Conservation (phyloP, 2,329 filamentous ascomycete genomes). For the Cladosporium phlei region DNA sequence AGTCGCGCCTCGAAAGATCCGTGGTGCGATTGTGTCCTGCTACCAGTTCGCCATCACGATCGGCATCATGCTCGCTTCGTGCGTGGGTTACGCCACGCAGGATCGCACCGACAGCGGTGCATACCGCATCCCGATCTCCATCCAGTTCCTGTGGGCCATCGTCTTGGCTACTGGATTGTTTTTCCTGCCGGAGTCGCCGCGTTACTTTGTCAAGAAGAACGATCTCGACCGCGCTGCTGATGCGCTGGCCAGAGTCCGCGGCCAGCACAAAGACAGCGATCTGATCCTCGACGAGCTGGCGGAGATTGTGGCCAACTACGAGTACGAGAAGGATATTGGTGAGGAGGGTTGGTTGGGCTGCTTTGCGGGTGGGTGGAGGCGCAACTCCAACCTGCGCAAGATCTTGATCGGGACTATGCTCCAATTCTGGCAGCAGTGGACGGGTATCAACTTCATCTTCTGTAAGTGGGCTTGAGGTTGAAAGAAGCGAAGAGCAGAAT, state of each 20-base stretch:
- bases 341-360: constrained; percentile 50
- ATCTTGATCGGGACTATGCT: constrained; percentile 42
- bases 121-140: constrained; percentile 74
- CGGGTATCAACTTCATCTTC: constrained; percentile 90
- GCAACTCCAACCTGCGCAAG: constrained; percentile 49
- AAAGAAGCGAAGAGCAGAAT: too few relatives aligned
- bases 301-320: constrained; percentile 85
- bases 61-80: constrained; percentile 69
- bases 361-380: constrained; percentile 52
- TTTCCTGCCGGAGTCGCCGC: constrained; percentile 76
- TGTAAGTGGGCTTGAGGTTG: constrained; percentile 16
- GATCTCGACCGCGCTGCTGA: constrained; percentile 61
- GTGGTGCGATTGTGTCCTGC: constrained; percentile 70
- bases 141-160: constrained; percentile 77
- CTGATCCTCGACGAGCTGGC: constrained; percentile 74
- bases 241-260: constrained; percentile 65
- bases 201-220: constrained; percentile 78
- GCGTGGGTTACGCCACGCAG: constrained; percentile 69
- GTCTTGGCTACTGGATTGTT: constrained; percentile 68
- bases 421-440: constrained; percentile 55
- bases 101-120: constrained; percentile 57
- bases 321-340: constrained; percentile 69
- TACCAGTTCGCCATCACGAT: constrained; percentile 83
- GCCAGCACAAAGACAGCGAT: constrained; percentile 66
- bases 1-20: constrained; percentile 59